A percentile compares a stretch with the other conserved stretches of the same genome.
Evolutionary conservation across 805 yeast genomes (phyloP).

Genomic region (Hanseniaspora taiwanica): DNA sequence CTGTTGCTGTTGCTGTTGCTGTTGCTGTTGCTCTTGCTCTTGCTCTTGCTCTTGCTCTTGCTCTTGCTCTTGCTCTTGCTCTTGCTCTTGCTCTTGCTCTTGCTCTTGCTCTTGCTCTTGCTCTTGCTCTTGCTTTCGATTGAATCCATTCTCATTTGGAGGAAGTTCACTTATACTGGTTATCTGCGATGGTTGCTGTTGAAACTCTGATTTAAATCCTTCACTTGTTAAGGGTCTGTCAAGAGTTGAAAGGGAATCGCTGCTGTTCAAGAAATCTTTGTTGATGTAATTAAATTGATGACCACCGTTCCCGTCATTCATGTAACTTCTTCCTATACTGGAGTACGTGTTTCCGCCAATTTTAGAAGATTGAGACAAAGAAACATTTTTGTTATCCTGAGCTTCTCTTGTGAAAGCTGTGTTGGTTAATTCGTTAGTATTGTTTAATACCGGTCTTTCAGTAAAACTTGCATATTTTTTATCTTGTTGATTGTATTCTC

Average conservation of each 20-base stretch:
- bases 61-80: no score
- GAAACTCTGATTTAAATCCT: not conserved
- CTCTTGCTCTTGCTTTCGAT: not conserved
- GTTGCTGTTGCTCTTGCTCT: no score
- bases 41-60: no score
- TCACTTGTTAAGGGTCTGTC: not conserved
- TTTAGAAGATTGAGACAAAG: not conserved
- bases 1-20: no score
- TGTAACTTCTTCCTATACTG: conserved; percentile 4
- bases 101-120: not conserved
- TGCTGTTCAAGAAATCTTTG: conserved; percentile 8
- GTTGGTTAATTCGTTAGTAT: no score
- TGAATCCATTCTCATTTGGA: no score
- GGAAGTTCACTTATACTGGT: no score
- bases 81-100: no score
- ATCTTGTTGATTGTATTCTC: not conserved
- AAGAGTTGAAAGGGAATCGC: not conserved
- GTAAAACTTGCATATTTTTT: no score
- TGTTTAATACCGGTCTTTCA: no score
- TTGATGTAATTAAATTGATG: conserved; percentile 11
- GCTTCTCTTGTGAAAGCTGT: not conserved
- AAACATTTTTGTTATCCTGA: not conserved
- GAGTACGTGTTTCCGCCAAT: not conserved
- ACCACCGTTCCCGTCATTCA: conserved; percentile 2
- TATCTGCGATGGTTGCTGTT: not conserved